Evolutionary conservation across 2,329 filamentous ascomycete species (phyloP), one percentile per base, ranked within the genome.

Genomic region (Sphaerostilbella broomeana): DNA sequence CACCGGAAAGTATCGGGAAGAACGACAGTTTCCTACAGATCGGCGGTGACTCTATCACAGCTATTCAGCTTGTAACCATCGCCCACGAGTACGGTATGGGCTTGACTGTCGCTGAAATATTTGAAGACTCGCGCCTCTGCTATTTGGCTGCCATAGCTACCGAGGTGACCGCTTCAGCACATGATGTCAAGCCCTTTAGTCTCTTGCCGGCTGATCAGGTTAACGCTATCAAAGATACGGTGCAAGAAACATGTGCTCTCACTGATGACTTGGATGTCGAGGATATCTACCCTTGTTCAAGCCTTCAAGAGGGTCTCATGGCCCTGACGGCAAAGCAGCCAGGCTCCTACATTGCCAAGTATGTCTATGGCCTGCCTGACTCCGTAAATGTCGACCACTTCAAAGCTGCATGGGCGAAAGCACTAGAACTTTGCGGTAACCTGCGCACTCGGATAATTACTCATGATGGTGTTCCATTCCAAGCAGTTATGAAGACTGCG

Each of bases 331-430:
- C 47, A 28, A 53, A 53, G 15, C 48, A 57, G 6, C 30, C 45
- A 1, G 61, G 58, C 1, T 56, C 56, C 2, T 67, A 67, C 33
- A 51, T 64, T 8, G 54, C 57, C 2, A 51, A 54, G 28, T 49
- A 53, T 38, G 47, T 50, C 6, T 40, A 54, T 31, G 43, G 43
- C 12, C 45, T 58, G 6, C 34, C 46, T 1, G 17, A 12, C 1
- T 10, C 28, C 6, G 30, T 46, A 3, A 34, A 53, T 1, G 7
- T 47, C 15, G 15, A n/a, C 0, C 34, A 30, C 7, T 53, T 54
- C 20, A 45, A 34, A 15, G 24, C 15, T 3, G 38, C 44, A 2
- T 54, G 51, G 51, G 47, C 50, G 15, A 17, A 43, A 1, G 44
- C 44, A 2, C 34, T 52, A 5, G 31, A 45, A 8, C 16, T 35